Base-by-base conservation (phyloP, 2,329 filamentous ascomycete genomes). In the Lasiodiplodia sp. region DNA sequence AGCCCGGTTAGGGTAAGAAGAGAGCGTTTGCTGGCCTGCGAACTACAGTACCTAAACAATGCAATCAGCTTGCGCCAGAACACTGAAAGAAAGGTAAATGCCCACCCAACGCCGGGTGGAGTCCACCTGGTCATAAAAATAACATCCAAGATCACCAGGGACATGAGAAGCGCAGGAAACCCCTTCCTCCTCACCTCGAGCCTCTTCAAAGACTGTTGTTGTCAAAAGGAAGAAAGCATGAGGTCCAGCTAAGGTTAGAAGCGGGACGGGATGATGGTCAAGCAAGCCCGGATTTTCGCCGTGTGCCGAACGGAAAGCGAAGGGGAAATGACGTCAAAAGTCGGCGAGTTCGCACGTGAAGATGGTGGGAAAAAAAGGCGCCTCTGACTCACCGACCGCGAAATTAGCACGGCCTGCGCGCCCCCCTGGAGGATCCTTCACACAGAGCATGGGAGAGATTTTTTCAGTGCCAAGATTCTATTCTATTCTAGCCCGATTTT, bases 401-500 rank as follows among this genome's bases (percentile, higher is more conserved):
- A 3, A 44, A 18, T 18, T 44, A 44, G 40, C 40, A 44, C n/a
- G n/a, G n/a, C n/a, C n/a, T n/a, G 31, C 31, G 8, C 31, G 31
- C 31, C 31, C 31, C 31, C 31, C 31, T 34, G 31, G 10, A 34
- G 31, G n/a, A 47, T 47, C 44, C 44, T 47, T 47, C 37, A 40
- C 56, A 60, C 56, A 21, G 44, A 4, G 11, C 56, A 31, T 28
- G 4, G n/a, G 10, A 11, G 34, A 23, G 37, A 44, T 8, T 14
- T 28, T 14, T 18, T 25, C 51, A 34, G 12, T 25, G 28, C 14
- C 40, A 34, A 64, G n/a, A 2, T 38, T 64, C 60, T 64, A 63
- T 64, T 64, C 60, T 64, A 64, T 64, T 64, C 60, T 64, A 64
- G 60, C 60, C 44, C 55, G n/a, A n/a, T 21, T 6, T 34, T 38